Evolutionary conservation across 2,329 filamentous ascomycete species (phyloP), one percentile per base, ranked within the genome.

Genomic region (Xylaria sp.): DNA sequence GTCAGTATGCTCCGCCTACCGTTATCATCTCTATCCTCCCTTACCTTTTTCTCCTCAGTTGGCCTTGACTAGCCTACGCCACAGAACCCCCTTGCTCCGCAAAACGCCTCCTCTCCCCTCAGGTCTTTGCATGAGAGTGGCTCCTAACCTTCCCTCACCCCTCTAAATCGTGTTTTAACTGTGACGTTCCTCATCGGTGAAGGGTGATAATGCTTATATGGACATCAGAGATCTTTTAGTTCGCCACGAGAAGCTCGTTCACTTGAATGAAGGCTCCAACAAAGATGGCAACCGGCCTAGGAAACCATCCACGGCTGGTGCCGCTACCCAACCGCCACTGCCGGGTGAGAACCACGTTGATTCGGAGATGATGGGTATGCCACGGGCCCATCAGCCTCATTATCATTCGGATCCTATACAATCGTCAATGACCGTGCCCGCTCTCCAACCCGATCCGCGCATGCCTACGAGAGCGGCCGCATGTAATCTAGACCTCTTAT

Each of bases 141-240:
- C 51, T 51, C 37, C 23, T 59, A 47, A 50, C 25, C 60, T 62
- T 68, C 66, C 53, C 58, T 68, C 68, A 58, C 68, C 70, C 70
- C 65, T 69, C 71, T 68, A 48, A 69, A 72, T 44, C 60, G 51
- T 64, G 62, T 68, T 61, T 55, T 27, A 58, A 63, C 60, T 61
- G 53, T 67, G 69, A 72, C 63, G 64, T 69, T 50, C 47, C 54
- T 62, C 65, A 53, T 60, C 55, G 72, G 53, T 48, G 59, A 59
- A 67, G 74, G 74, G 77, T 75, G 75, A 75, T 76, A 74, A 81
- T 81, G 80, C 85, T 88, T 86, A 86, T 82, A 88, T 88, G 86
- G 83, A 88, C 80, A 88, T 87, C 81, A 90, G 87, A 73, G 88
- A 90, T 78, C 84, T 90, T 69, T 83, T 90, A 73, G 86, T 88